Evolutionary conservation across 495 filamentous ascomycete genomes (phyloP), one percentile per base, ranked within the genome.

Genomic region (Lasiosphaeria miniovina): DNA sequence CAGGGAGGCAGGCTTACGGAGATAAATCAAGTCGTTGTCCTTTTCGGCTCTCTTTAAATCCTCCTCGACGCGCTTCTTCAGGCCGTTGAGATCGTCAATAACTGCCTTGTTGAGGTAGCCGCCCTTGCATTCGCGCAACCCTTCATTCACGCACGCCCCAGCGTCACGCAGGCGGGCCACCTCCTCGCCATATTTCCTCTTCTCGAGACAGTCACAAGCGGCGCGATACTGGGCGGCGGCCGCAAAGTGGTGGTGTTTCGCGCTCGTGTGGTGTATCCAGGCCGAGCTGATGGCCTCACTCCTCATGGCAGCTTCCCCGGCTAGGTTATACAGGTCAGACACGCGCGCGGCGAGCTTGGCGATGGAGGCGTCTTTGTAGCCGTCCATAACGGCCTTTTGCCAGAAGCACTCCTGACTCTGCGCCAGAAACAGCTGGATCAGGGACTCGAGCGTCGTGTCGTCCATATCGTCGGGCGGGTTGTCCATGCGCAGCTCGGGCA

Each of bases 401-500:
- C 94, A 98, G 73, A 93, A 97, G 70, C 93, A 97, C 72, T 98
- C 94, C 65, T 98, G 94, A 40, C 86, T 91, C 68, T 98, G 93
- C 12, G 91, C 94, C 1, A 98, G 80, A 52, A 96, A 80, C 38
- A 98, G 80, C 67, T 93, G 82, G 61, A 90, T 86, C 15, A 97
- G 76, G 54, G 90, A 90, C 64, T 91, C 88, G 33, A 98, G 74
- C 0, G 93, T 95, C 67, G 88, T 81, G 24, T 84, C 81, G 68
- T 98, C 94, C 94, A 98, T 96, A 62, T 98, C 94, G 71, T 98
- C 94, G 2, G 93, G 91, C 3, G 92, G 90, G 40, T 71, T 72
- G 0, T 88, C 82, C 34, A 89, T 84, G 38, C 92, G 88, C 59
- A 98, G 79, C 65, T 97, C 92, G 11, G 94, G 89, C 15, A 98